Evolutionary conservation across 2,329 filamentous ascomycete species (phyloP).

Genomic region (Aschersonia sp.): DNA sequence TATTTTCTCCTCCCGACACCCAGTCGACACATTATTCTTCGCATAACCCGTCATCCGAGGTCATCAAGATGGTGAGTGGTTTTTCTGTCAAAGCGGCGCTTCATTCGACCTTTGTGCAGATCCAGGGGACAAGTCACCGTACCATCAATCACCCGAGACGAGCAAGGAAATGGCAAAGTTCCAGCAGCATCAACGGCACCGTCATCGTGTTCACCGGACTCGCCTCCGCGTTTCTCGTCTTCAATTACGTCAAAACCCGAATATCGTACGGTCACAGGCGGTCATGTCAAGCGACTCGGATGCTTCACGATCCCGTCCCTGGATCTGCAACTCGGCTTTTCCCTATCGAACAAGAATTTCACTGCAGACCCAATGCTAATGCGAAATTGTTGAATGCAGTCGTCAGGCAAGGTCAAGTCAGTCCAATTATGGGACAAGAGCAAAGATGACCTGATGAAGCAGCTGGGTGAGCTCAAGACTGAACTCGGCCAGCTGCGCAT

Average conservation of each 20-base stretch:
- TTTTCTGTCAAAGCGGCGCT: too few relatives aligned
- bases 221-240: too few relatives aligned
- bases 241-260: too few relatives aligned
- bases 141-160: too few relatives aligned
- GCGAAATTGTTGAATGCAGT: slow-evolving; percentile 13
- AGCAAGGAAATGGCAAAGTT: too few relatives aligned
- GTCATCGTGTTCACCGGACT: too few relatives aligned
- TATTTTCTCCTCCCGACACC: slow-evolving; percentile 15
- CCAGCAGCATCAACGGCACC: too few relatives aligned
- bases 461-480: slow-evolving; percentile 87
- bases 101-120: too few relatives aligned
- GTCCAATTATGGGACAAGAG: slow-evolving; percentile 96
- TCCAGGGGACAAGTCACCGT: too few relatives aligned
- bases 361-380: too few relatives aligned
- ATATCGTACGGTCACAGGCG: too few relatives aligned
- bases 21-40: slow-evolving; percentile 21
- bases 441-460: slow-evolving; percentile 96
- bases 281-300: neutral
- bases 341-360: too few relatives aligned
- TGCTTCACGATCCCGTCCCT: neutral
- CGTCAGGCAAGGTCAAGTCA: slow-evolving; percentile 70
- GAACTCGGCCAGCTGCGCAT: slow-evolving; percentile 94
- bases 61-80: slow-evolving; percentile 32
- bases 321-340: neutral
- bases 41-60: slow-evolving; percentile 22